Evolutionary conservation across 441 rosid species (phyloP), one percentile per base, ranked within the genome.

Genomic region (Metrosideros polymorpha): DNA sequence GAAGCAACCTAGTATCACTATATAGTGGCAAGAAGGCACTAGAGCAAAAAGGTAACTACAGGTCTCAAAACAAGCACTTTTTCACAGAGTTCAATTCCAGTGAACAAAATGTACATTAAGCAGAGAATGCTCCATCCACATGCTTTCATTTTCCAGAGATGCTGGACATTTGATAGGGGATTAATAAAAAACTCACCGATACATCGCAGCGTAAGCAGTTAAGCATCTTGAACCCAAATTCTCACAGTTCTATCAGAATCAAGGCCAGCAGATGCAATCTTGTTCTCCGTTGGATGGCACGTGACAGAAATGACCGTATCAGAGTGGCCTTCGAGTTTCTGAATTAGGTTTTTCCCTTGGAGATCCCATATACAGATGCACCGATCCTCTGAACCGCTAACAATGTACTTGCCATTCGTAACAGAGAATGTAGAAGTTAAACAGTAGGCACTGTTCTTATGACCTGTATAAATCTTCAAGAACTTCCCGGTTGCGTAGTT

Each of bases 311-410:
- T 91, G 29, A 93, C 98, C 9, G 96, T 91, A 82, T 97, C 99
- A 12, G 90, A 83, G 85, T 97, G 99, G 79, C 98, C 99, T 91
- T 94, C 96, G 17, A 97, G 93, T 88, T 89, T 97, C 93, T 96
- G 99, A 82, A 96, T 54, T 94, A 94, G 89, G 42, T 93, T 95
- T 90, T 92, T 96, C 86, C 88, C 93, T 88, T 97, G 99, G 61
- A 96, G 94, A 93, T 97, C 97, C 99, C 99, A 97, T 32, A 97
- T 57, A 90, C 96, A 97, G 49, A 97, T 93, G 85, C 98, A 95
- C 19, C 92, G 92, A 75, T 96, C 99, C 88, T 97, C 99, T 4
- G 99, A 97, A 51, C 99, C 99, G 39, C 99, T 96, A 25, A 97
- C 98, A 52, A 97, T 97, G 86, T 93, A 97, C 85, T 95, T 97